phyloP scores from a whole-genome alignment of 108 stramenopile genomes.

The Epithemia pelagica region DNA sequence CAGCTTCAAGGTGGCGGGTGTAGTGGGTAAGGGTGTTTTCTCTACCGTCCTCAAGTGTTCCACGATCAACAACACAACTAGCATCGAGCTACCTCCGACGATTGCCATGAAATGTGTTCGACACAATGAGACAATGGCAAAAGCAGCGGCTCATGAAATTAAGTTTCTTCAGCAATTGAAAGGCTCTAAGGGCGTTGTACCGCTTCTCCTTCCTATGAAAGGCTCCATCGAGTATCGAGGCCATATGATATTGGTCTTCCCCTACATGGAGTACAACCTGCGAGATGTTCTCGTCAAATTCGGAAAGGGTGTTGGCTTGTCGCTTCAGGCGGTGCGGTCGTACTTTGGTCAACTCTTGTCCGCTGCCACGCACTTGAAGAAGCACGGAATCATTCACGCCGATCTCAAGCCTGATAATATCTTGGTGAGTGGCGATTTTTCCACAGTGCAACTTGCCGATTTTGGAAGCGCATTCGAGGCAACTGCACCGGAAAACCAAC shows the following conservation, averaged over 20 bases:
- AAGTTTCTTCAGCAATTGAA: conserved; percentile 36
- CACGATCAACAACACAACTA: conserved; percentile 27
- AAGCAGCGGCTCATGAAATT: conserved; percentile 83
- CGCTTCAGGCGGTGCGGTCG: conserved; percentile 79
- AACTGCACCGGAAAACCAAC: conserved; percentile 29
- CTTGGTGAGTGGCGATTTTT: conserved; percentile 81
- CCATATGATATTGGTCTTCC: conserved; percentile 70
- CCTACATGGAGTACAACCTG: conserved; percentile 45
- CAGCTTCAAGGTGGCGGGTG: conserved; percentile 74
- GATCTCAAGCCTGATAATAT: conserved; percentile 99
- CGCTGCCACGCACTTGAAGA: conserved; percentile 79
- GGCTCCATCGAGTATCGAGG: conserved; percentile 25
- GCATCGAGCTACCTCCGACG: conserved; percentile 32
- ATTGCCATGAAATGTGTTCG: conserved; percentile 96
- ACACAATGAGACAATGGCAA: conserved; percentile 97
- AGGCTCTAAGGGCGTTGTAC: conserved; percentile 47
- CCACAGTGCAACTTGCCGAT: conserved; percentile 84
- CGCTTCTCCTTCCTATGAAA: conserved; percentile 39
- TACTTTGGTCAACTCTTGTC: conserved; percentile 89
- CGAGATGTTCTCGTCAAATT: conserved; percentile 47
- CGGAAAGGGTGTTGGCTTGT: conserved; percentile 90
- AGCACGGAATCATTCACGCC: conserved; percentile 88
- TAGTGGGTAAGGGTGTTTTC: conserved; percentile 96
- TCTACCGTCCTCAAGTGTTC: conserved; percentile 86
- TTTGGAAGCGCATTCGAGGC: conserved; percentile 92